phyloP scores from a whole-genome alignment of 2,329 filamentous ascomycete genomes.

The Chrysoporthe cubensis region DNA sequence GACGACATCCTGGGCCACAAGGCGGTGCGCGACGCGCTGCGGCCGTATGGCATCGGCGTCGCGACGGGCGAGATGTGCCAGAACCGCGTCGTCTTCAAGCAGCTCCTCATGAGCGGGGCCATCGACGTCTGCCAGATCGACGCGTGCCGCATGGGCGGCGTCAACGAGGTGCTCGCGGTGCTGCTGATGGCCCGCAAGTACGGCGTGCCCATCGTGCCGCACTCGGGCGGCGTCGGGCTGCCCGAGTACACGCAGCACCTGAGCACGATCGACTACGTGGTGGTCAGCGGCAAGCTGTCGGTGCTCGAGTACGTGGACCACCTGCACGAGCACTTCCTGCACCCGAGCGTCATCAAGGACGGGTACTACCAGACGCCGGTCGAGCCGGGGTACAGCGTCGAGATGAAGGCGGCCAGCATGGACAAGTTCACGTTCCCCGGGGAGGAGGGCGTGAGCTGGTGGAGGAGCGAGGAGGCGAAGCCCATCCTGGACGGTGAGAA shows the following conservation, averaged over 20 bases:
- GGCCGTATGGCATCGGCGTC: conserved; percentile 76
- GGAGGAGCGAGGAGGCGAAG: conserved; percentile 79
- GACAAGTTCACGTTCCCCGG: conserved; percentile 78
- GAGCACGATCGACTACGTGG: conserved; percentile 90
- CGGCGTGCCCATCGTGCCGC: conserved; percentile 81
- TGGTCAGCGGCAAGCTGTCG: conserved; percentile 78
- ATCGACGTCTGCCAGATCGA: conserved; percentile 91
- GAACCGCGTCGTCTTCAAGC: conserved; percentile 93
- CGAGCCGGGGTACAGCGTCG: conserved; percentile 85
- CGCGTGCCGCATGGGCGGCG: conserved; percentile 85
- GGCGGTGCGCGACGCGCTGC: conserved; percentile 78
- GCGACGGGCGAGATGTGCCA: conserved; percentile 96
- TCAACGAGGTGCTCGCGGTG: conserved; percentile 92
- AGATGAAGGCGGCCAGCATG: conserved; percentile 92
- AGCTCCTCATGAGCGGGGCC: conserved; percentile 77
- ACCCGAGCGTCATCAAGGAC: conserved; percentile 78
- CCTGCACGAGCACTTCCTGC: conserved; percentile 88
- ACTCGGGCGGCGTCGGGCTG: conserved; percentile 86
- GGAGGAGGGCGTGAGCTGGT: conserved; percentile 80
- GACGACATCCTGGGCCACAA: conserved; percentile 91
- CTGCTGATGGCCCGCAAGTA: conserved; percentile 82
- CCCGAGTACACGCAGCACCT: conserved; percentile 95
- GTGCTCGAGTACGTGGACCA: conserved; percentile 93
- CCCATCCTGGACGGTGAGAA: conserved; percentile 68
- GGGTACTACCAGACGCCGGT: conserved; percentile 87